Conservation (phyloP, 768 basidiomycete species). For the Tulasnella calospora region DNA sequence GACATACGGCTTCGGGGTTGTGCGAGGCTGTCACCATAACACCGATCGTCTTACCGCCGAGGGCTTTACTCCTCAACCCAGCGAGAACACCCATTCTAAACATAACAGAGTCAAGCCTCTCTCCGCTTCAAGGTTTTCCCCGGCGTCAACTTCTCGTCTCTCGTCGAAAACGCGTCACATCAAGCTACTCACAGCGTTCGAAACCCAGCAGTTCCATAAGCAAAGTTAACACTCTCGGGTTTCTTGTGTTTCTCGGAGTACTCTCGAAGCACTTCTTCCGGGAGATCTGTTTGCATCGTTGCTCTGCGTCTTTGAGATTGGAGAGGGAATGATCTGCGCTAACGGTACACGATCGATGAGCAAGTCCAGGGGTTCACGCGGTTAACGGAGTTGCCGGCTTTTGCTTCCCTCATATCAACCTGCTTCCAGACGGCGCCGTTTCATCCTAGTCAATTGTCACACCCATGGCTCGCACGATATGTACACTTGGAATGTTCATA, state of each 20-base stretch:
- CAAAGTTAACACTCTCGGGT: constrained; percentile 61
- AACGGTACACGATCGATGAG: background rate
- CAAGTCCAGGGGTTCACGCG: background rate
- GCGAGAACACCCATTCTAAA: constrained; percentile 91
- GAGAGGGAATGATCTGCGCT: background rate
- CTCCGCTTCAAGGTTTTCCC: constrained; percentile 47
- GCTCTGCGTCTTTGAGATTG: background rate
- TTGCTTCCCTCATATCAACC: background rate
- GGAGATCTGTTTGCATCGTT: background rate
- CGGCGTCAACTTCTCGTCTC: constrained; percentile 25
- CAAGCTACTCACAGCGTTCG: constrained; percentile 66
- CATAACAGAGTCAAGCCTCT: constrained; percentile 78
- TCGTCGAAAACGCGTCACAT: constrained; percentile 20
- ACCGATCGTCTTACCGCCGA: constrained; percentile 88
- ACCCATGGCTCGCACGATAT: constrained; percentile 8
- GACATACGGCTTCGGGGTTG: constrained; percentile 85
- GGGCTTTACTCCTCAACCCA: constrained; percentile 79
- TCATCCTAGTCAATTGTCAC: background rate
- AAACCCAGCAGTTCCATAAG: constrained; percentile 95
- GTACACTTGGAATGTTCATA: constrained; percentile 79
- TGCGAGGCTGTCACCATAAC: constrained; percentile 99
- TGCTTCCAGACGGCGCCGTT: background rate
- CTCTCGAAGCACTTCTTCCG: constrained; percentile 39
- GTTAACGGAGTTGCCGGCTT: background rate
- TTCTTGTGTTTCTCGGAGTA: constrained; percentile 51